Evolutionary conservation across 2,329 filamentous ascomycete genomes (phyloP).

Genomic region (Alternaria angustiovoidea): DNA sequence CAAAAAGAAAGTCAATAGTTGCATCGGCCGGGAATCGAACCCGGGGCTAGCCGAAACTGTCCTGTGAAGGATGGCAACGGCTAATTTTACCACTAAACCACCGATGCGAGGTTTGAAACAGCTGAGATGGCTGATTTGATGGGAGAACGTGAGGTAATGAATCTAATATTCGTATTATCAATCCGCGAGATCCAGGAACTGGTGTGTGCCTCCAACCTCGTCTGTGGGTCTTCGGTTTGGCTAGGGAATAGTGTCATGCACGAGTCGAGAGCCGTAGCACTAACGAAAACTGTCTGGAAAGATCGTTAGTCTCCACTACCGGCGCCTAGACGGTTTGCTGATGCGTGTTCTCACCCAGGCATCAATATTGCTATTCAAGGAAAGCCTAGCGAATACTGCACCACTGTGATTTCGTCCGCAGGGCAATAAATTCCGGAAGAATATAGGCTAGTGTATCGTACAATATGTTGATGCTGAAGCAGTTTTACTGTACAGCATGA

Average conservation of each 20-base stretch:
- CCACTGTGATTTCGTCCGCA: neutral
- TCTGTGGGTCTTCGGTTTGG: neutral
- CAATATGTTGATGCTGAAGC: neutral
- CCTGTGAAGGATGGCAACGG: conserved; percentile 23
- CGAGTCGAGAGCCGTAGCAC: neutral
- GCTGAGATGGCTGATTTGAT: neutral
- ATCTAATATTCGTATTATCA: too few species aligned
- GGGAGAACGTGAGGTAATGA: too few species aligned
- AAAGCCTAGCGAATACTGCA: neutral
- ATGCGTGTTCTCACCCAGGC: neutral
- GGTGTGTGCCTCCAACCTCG: rapidly evolving
- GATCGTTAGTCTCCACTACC: neutral
- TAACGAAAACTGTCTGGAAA: neutral
- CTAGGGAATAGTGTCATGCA: neutral
- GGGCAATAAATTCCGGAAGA: neutral
- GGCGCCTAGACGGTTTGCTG: neutral
- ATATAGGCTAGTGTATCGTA: neutral
- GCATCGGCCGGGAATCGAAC: conserved; percentile 21
- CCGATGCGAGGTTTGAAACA: conserved; percentile 14
- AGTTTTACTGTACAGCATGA: neutral
- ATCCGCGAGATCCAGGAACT: too few species aligned
- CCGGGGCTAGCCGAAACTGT: conserved; percentile 27
- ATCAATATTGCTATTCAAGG: neutral
- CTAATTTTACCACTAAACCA: conserved; percentile 35
- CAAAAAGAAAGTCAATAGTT: neutral